Evolutionary conservation across 2,329 filamentous ascomycete genomes (phyloP).

Genomic region (Venturia carpophila): DNA sequence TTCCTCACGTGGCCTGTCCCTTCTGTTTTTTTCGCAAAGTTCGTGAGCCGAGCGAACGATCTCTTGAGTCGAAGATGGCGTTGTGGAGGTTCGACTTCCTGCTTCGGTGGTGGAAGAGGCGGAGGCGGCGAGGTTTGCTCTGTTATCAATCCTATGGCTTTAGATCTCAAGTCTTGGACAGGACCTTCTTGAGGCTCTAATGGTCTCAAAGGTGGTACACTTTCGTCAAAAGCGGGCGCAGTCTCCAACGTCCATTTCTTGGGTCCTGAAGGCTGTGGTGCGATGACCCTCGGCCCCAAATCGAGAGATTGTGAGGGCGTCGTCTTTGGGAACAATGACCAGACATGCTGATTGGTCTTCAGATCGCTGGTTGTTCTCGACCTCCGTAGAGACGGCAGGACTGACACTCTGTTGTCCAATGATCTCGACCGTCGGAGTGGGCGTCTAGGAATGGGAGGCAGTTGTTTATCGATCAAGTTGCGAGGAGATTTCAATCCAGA

Average conservation of each 20-base stretch:
- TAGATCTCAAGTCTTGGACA: neutral
- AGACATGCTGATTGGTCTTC: neutral
- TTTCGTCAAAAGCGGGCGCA: neutral
- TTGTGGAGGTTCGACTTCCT: neutral
- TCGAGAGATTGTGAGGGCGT: neutral
- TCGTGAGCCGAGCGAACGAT: neutral
- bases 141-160: neutral
- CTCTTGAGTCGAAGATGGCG: constrained; percentile 5
- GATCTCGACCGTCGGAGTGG: neutral
- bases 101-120: neutral
- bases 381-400: neutral
- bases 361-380: neutral
- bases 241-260: neutral
- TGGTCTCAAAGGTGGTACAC: neutral
- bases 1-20: neutral
- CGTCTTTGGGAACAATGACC: constrained; percentile 5
- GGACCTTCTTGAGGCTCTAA: neutral
- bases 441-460: constrained; percentile 7
- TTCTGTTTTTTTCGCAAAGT: neutral
- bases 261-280: neutral
- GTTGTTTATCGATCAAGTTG: neutral
- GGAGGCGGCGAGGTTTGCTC: neutral
- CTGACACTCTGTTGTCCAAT: neutral
- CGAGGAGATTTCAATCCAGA: neutral
- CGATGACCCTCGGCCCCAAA: neutral